Conservation (phyloP, 495 filamentous ascomycete species). For the Sporormia fimetaria region DNA sequence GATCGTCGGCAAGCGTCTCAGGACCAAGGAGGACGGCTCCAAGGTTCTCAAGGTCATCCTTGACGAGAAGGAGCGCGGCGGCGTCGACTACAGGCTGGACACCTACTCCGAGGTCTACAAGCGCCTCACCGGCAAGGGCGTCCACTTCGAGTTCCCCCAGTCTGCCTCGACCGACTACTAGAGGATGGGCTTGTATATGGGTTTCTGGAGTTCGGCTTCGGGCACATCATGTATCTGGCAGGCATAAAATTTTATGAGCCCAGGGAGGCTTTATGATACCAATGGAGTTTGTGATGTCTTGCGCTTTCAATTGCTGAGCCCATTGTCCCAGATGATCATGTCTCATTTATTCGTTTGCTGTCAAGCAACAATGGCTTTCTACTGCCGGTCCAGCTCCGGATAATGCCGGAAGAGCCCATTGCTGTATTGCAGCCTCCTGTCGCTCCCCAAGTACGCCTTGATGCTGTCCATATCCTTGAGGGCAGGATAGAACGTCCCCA, state of each 20-base stretch:
- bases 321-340: too few relatives aligned
- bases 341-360: too few relatives aligned
- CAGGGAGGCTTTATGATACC: conserved; percentile 12
- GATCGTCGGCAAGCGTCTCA: conserved; percentile 95
- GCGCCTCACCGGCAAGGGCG: conserved; percentile 82
- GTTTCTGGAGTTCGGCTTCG: conserved; percentile 17
- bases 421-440: conserved; percentile 42
- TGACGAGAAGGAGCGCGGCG: conserved; percentile 98
- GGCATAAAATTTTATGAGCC: conserved; percentile 19
- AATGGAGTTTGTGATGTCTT: conserved; percentile 2
- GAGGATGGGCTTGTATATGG: conserved; percentile 26
- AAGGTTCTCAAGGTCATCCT: conserved; percentile 97
- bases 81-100: conserved; percentile 96
- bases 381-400: conserved; percentile 45
- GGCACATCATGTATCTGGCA: conserved; percentile 19
- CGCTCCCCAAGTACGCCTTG: conserved; percentile 49
- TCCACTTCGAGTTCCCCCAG: conserved; percentile 96
- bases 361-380: too few relatives aligned
- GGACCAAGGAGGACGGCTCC: conserved; percentile 93
- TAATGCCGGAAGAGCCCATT: conserved; percentile 53
- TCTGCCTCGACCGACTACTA: conserved; percentile 68
- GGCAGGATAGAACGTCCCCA: conserved; percentile 42
- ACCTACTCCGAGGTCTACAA: conserved; percentile 99
- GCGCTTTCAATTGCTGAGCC: neutral
- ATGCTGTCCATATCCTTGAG: conserved; percentile 44